Evolutionary conservation across 2,329 filamentous ascomycete species (phyloP).

Genomic region (Ceratocystis diversiconidia): DNA sequence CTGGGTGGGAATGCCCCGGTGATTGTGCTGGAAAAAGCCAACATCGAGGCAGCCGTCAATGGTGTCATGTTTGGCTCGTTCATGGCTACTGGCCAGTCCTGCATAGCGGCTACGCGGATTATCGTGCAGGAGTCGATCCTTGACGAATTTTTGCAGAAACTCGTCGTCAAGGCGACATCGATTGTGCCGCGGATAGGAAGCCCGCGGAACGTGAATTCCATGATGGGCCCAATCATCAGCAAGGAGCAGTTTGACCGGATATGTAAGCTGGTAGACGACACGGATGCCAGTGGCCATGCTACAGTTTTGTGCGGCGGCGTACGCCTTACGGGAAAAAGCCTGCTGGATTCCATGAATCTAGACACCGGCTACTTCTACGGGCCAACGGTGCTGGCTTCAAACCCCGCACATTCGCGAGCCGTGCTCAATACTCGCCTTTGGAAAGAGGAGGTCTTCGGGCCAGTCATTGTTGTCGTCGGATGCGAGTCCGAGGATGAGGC

Average conservation of each 20-base stretch:
- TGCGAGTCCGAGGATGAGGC: slow-evolving; percentile 26
- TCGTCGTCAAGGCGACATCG: slow-evolving; percentile 35
- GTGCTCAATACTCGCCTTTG: slow-evolving; percentile 31
- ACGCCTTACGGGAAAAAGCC: slow-evolving; percentile 32
- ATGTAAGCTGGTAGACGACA: slow-evolving; percentile 42
- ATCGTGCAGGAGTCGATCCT: slow-evolving; percentile 40
- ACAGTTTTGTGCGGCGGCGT: slow-evolving; percentile 20
- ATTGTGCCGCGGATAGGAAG: slow-evolving; percentile 28
- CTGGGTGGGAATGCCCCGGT: slow-evolving; percentile 53
- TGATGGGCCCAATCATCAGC: slow-evolving; percentile 32
- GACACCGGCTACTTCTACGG: slow-evolving; percentile 33
- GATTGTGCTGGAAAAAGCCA: slow-evolving; percentile 51
- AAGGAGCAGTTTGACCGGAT: slow-evolving; percentile 35
- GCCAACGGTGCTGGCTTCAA: slow-evolving; percentile 31
- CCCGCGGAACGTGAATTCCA: slow-evolving; percentile 24
- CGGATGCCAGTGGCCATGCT: slow-evolving; percentile 26
- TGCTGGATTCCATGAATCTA: slow-evolving; percentile 34
- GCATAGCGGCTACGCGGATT: slow-evolving; percentile 43
- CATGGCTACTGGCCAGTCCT: slow-evolving; percentile 43
- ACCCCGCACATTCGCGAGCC: slow-evolving; percentile 29
- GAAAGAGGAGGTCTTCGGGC: slow-evolving; percentile 51
- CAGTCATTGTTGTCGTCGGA: slow-evolving; percentile 44
- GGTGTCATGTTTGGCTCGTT: slow-evolving; percentile 32
- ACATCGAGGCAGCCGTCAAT: slow-evolving; percentile 49
- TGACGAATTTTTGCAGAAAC: slow-evolving; percentile 42